Base-by-base conservation (phyloP, 345 rosid genomes). In the Alliaria petiolata region DNA sequence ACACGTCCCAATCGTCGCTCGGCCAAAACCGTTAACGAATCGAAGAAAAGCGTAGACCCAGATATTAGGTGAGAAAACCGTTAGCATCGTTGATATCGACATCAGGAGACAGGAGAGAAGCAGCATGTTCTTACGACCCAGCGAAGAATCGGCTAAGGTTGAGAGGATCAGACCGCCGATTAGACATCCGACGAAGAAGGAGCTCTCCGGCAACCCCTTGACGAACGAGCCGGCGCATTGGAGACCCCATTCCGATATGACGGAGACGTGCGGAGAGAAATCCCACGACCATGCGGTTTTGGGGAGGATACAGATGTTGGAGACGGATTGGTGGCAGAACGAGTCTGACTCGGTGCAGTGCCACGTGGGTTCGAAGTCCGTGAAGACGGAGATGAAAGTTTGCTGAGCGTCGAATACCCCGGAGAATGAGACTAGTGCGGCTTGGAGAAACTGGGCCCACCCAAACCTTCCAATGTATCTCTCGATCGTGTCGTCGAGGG, bases 381-480 rank as follows among this genome's bases (percentile, higher is more conserved):
- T 81, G 76, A 83, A 86, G 20, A 86, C 82, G 33, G 80, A 81
- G 25, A 88, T 76, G 72, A 88, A 86, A 1, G 91, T 80, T 51
- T 88, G 95, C 42, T 88, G 91, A 4, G 86, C 91, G 46, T 86
- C 91, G 65, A 88, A 88, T 22, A 81, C 39, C 50, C 82, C 74
- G 4, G 91, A 71, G 54, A 81, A 54, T 0, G 95, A 86, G 9
- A 88, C 91, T 25, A 88, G 74, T 5, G 77, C 9, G 16, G 83
- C 79, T 71, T 88, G 93, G 4, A 81, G 9, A 45, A 81, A 65
- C 77, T 83, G 89, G n/a, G 79, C 79, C 74, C 74, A 75, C 3
- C 79, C 74, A 15, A 75, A 75, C 19, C 15, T 50, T 42, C 79
- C 79, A 3, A 75, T 75, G 69, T 61, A 75, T 1, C 15, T 35